Conservation (phyloP, 331 rosid species). For the Prunus yedoensis region DNA sequence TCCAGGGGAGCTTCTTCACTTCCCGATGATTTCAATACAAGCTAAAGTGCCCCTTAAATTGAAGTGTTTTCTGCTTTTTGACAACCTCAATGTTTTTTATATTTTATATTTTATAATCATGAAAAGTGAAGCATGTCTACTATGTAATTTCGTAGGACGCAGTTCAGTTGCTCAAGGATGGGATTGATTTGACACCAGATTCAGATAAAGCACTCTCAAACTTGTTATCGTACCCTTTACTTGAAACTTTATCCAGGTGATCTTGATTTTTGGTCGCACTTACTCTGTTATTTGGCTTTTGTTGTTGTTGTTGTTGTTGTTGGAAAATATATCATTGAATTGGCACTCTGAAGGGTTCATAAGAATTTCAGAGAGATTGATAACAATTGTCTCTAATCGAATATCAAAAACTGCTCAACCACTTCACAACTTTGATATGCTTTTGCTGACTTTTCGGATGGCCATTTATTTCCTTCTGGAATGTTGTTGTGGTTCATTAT, state of each 20-base stretch:
- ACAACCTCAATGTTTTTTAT: background rate
- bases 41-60: background rate
- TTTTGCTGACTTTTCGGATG: background rate
- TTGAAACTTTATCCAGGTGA: slow-evolving; percentile 65
- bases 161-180: slow-evolving; percentile 78
- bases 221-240: slow-evolving; percentile 85
- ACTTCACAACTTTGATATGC: background rate
- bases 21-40: background rate
- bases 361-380: background rate
- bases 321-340: background rate
- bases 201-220: slow-evolving; percentile 71
- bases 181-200: slow-evolving; percentile 77
- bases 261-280: slow-evolving; percentile 12
- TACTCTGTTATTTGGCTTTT: background rate
- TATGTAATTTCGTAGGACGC: slow-evolving; percentile 56
- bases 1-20: background rate
- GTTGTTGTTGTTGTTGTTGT: background rate
- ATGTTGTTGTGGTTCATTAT: background rate
- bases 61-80: background rate
- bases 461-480: background rate
- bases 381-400: background rate
- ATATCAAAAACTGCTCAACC: background rate
- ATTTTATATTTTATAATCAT: slow-evolving; percentile 10
- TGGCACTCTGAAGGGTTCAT: background rate
- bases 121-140: slow-evolving; percentile 16